phyloP scores from a whole-genome alignment of 73 alveolate species.

The Blepharisma japonicum region DNA sequence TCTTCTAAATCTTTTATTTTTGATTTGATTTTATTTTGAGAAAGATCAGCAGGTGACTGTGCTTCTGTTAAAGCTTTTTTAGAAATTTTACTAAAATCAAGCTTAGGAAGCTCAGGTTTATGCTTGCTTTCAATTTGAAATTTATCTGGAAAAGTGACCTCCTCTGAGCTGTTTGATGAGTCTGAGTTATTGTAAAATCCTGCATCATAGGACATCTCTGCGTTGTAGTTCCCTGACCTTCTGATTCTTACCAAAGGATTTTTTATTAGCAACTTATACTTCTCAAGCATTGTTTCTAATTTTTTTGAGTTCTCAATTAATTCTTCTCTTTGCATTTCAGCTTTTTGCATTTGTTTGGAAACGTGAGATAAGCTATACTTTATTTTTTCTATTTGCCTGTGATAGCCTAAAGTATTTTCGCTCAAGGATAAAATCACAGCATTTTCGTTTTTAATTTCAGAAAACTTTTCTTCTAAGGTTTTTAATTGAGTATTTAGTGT shows the following conservation, averaged over 20 bases:
- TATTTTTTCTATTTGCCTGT: background rate
- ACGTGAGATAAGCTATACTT: background rate
- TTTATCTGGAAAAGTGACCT: background rate
- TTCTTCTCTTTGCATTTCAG: constrained; percentile 10
- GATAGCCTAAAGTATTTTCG: background rate
- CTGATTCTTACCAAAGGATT: background rate
- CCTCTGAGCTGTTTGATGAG: background rate
- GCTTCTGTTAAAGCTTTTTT: background rate
- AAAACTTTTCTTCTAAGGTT: background rate
- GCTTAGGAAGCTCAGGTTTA: background rate
- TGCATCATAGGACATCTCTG: background rate
- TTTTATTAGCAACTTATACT: background rate
- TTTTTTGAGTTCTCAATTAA: background rate
- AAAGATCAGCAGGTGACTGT: background rate
- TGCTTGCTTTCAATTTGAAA: background rate
- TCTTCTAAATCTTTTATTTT: background rate
- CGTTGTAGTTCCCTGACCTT: background rate
- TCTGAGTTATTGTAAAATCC: background rate
- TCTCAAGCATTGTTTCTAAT: background rate
- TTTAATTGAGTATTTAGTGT: background rate
- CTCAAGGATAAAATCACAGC: background rate
- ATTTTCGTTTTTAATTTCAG: background rate
- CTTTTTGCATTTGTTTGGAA: background rate
- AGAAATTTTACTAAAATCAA: background rate
- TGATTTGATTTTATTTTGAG: background rate